phyloP scores from a whole-genome alignment of 495 filamentous ascomycete genomes.

The Aspergillus cavernicola region DNA sequence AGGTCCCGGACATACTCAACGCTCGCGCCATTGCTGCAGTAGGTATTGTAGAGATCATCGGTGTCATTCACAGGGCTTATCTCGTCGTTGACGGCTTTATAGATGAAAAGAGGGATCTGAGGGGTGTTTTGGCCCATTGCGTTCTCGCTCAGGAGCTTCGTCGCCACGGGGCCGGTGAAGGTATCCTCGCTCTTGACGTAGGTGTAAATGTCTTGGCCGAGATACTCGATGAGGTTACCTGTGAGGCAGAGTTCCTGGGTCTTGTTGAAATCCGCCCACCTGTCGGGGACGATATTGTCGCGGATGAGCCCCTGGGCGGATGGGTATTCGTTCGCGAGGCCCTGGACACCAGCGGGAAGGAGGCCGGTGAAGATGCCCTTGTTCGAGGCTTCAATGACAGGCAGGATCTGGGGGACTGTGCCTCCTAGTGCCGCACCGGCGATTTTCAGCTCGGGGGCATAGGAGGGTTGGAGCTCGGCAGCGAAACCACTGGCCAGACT shows the following conservation, averaged over 20 bases:
- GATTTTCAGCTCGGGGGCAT: constrained; percentile 49
- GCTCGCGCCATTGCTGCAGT: constrained; percentile 24
- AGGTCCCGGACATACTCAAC: constrained; percentile 19
- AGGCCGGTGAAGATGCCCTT: constrained; percentile 19
- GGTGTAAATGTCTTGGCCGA: constrained; percentile 17
- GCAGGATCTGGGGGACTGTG: constrained; percentile 21
- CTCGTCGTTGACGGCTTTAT: constrained; percentile 48
- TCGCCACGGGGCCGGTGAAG: constrained; percentile 10
- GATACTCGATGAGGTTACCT: constrained; percentile 15
- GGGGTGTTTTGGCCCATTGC: constrained; percentile 29
- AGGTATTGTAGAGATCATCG: constrained; percentile 39
- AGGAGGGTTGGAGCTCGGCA: constrained; percentile 42
- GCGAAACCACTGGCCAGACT: constrained; percentile 47
- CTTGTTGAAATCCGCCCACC: constrained; percentile 16
- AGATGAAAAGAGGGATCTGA: constrained; percentile 42
- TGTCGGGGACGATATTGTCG: constrained; percentile 12
- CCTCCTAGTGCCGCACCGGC: constrained; percentile 46
- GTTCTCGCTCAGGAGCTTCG: constrained; percentile 13
- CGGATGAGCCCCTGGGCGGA: constrained; percentile 7
- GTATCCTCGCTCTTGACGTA: constrained; percentile 12
- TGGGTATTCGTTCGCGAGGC: constrained; percentile 24
- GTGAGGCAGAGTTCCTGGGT: constrained; percentile 16
- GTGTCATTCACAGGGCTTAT: constrained; percentile 36
- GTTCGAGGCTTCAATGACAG: constrained; percentile 19
- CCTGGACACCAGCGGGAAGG: constrained; percentile 18